These are phyloP conservation scores for Candida oleophila DNA, from an alignment of 805 yeast genomes.

Conservation along the genomic window DNA sequence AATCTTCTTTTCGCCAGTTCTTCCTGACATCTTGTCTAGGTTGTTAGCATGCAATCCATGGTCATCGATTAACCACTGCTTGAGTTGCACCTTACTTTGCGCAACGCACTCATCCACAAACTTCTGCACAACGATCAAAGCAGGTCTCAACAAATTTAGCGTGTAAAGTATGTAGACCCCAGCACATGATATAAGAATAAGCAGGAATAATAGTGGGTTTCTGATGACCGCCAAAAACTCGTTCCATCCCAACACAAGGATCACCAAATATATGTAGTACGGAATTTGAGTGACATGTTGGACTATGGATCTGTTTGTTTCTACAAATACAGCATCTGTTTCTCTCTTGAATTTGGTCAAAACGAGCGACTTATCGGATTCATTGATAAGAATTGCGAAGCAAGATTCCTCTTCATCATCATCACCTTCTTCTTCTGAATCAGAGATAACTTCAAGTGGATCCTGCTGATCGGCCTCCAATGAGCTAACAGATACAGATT, in stretches of 20 bases:
- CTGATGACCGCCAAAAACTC: conserved; percentile 86
- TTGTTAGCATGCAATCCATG: conserved; percentile 21
- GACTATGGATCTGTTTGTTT: conserved; percentile 84
- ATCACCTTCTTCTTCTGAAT: conserved; percentile 26
- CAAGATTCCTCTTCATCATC: conserved; percentile 24
- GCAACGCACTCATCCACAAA: conserved; percentile 55
- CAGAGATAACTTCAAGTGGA: conserved; percentile 15
- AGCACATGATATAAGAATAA: conserved; percentile 57
- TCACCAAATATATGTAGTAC: conserved; percentile 68
- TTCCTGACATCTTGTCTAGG: conserved; percentile 15
- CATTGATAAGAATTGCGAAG: conserved; percentile 59
- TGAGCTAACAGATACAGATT: conserved; percentile 33
- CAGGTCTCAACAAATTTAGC: conserved; percentile 76
- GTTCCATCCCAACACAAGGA: conserved; percentile 88
- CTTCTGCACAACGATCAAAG: conserved; percentile 55
- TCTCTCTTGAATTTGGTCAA: conserved; percentile 64
- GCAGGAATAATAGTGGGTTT: conserved; percentile 77
- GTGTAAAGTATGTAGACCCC: conserved; percentile 66
- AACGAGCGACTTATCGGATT: conserved; percentile 56
- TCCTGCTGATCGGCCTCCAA: conserved; percentile 29
- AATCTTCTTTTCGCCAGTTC: conserved; percentile 8
- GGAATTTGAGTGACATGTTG: conserved; percentile 81
- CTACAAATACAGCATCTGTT: conserved; percentile 76
- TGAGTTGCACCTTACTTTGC: conserved; percentile 59
- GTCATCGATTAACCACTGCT: conserved; percentile 58